Conservation (phyloP, 495 filamentous ascomycete genomes). For the Hypoxylon fuscum region DNA sequence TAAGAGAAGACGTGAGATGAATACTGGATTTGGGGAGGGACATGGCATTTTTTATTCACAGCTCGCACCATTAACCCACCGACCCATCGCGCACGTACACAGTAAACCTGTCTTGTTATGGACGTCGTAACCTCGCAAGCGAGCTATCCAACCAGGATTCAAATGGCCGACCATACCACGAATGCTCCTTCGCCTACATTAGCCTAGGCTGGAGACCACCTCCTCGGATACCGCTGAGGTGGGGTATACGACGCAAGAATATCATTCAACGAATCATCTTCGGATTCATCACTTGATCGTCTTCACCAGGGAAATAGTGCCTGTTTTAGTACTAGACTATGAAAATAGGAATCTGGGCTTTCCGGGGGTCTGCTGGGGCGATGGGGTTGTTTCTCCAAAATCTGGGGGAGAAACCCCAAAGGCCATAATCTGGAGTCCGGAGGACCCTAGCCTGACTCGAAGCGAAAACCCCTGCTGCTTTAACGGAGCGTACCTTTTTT, state of each 20-base stretch:
- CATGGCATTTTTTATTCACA: constrained; percentile 30
- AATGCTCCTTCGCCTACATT: constrained; percentile 23
- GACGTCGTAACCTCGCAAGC: constrained; percentile 27
- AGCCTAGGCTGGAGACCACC: constrained; percentile 22
- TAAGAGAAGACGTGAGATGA: neutral
- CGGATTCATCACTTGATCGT: constrained; percentile 5
- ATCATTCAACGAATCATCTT: constrained; percentile 25
- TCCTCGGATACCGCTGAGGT: constrained; percentile 21
- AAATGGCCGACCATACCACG: constrained; percentile 13
- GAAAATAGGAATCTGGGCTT: constrained; percentile 13
- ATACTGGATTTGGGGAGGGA: constrained; percentile 10
- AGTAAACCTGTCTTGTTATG: constrained; percentile 17
- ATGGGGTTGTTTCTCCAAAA: constrained; percentile 33
- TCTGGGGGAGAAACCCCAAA: constrained; percentile 31
- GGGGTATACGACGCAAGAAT: constrained; percentile 16
- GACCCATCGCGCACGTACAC: constrained; percentile 17
- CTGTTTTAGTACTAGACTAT: constrained; percentile 19
- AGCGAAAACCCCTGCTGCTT: constrained; percentile 11
- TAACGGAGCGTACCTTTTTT: constrained; percentile 23
- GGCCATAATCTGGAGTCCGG: constrained; percentile 15
- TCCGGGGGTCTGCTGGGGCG: constrained; percentile 26
- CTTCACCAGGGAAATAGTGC: constrained; percentile 20
- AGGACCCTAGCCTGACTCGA: constrained; percentile 12
- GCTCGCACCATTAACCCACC: constrained; percentile 23
- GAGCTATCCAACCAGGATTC: constrained; percentile 27